Conservation (phyloP, 495 filamentous ascomycete species). For the Penicillium coprophilum region DNA sequence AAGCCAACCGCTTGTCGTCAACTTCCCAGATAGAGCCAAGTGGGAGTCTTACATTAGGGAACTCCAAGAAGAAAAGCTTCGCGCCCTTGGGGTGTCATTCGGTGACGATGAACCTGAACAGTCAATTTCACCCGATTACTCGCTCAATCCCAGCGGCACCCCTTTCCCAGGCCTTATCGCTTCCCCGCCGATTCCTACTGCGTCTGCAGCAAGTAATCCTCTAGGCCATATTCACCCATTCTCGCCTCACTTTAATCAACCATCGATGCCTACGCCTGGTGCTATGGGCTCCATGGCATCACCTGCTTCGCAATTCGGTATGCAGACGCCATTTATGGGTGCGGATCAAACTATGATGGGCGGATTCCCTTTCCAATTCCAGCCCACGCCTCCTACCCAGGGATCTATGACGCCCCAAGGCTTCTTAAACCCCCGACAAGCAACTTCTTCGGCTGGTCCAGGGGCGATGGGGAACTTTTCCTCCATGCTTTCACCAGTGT, state of each 20-base stretch:
- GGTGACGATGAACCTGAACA: conserved; percentile 66
- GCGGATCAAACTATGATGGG: conserved; percentile 41
- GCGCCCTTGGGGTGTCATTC: conserved; percentile 80
- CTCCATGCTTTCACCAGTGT: conserved; percentile 48
- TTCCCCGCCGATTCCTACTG: conserved; percentile 51
- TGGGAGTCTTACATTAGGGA: conserved; percentile 83
- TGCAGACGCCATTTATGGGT: conserved; percentile 45
- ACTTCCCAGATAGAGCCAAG: conserved; percentile 71
- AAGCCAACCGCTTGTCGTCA: conserved; percentile 56
- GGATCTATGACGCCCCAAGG: conserved; percentile 47
- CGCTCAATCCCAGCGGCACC: conserved; percentile 55
- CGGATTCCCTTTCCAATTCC: conserved; percentile 44
- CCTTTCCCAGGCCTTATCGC: conserved; percentile 60
- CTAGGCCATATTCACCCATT: conserved; percentile 40
- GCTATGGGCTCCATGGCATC: conserved; percentile 59
- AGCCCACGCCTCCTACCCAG: conserved; percentile 46
- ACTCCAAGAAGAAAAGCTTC: conserved; percentile 84
- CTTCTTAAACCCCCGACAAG: conserved; percentile 43
- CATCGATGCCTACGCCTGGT: conserved; percentile 54
- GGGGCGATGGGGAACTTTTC: conserved; percentile 39
- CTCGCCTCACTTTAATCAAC: conserved; percentile 49
- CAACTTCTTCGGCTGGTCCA: conserved; percentile 30
- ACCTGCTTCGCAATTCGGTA: conserved; percentile 50
- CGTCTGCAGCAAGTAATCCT: conserved; percentile 46
- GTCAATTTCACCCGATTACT: conserved; percentile 73